Evolutionary conservation across 192 early-diverging fungal genomes (phyloP), one percentile per base, ranked within the genome.

Genomic region (Linnemannia exigua): DNA sequence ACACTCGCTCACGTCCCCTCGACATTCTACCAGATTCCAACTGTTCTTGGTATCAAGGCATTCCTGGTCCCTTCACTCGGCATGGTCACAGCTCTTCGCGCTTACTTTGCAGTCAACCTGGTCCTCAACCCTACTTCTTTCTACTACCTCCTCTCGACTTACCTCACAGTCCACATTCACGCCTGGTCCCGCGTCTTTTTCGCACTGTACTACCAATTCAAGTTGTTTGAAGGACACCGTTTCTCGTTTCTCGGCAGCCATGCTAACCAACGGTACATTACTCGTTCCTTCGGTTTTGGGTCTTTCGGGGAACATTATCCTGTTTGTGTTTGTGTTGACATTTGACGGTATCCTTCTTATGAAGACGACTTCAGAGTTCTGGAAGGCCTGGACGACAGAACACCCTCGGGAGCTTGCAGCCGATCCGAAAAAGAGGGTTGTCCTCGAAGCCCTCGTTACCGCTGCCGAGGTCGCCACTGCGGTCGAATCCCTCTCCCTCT

Each of bases 151-250:
- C 28, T 75, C 17, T 85, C 82, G 33, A 79, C 77, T 35, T 85
- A 85, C 22, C n/a, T 85, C 73, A 85, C 82, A 38, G 82, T 85
- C 2, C 82, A 85, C 51, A 85, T 85, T 68, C 79, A 85, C 41
- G 82, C 82, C 46, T 85, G 82, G 82, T 85, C 82, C 19, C 82
- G 82, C 33, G 82, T 85, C 68, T 85, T 85, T 72, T 85, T 85
- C 72, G 82, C 82, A 6, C 61, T 85, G 7, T 85, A 79, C 33
- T 85, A 85, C 73, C 76, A 77, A 15, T 79, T 85, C 82, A 85
- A 79, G 35, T 44, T 85, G 37, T 85, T 85, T 66, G 73, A 69
- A 48, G 25, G 54, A 33, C 82, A 85, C 44, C 77, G 82, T 11
- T 58, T 58, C 22, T 85, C 82, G 11, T 11, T 58, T 58, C 22